A percentile compares a stretch with the other conserved stretches of the same genome.
phyloP scores from a whole-genome alignment of 176 grass and related monocot genomes.

The maize (Zea mays) region DNA sequence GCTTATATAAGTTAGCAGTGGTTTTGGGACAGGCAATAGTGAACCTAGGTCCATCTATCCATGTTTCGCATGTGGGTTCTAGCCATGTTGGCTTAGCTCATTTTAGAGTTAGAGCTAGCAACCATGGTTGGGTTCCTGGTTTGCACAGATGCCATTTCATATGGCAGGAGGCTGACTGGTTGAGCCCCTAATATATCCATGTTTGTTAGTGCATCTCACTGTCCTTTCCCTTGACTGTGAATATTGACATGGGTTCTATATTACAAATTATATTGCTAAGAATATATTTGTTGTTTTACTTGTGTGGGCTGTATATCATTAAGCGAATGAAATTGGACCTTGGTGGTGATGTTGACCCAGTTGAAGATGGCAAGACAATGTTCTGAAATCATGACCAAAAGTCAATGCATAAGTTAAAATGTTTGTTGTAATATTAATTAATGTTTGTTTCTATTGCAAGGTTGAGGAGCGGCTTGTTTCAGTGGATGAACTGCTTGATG shows the following conservation, averaged over 20 bases:
- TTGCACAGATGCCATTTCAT: background rate
- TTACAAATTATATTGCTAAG: background rate
- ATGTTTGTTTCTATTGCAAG: constrained; percentile 45
- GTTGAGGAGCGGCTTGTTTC: constrained; percentile 79
- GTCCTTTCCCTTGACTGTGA: background rate
- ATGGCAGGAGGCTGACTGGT: background rate
- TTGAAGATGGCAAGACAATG: constrained; percentile 5
- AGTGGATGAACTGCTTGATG: constrained; percentile 82
- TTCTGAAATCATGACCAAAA: constrained; percentile 2
- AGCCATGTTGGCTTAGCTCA: background rate
- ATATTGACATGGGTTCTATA: background rate
- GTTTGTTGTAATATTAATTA: background rate
- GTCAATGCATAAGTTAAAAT: background rate
- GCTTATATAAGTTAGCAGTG: constrained; percentile 29
- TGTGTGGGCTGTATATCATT: background rate
- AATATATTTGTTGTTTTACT: background rate
- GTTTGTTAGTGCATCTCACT: background rate
- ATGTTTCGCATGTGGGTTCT: constrained; percentile 1
- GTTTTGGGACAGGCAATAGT: background rate
- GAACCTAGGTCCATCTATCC: background rate
- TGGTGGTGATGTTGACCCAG: constrained; percentile 5
- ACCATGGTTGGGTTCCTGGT: background rate
- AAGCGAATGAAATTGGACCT: background rate
- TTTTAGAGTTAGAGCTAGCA: background rate
- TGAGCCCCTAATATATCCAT: background rate